Evolutionary conservation across 129 eudicot genomes (phyloP).

Genomic region (Saussurea involucrata): DNA sequence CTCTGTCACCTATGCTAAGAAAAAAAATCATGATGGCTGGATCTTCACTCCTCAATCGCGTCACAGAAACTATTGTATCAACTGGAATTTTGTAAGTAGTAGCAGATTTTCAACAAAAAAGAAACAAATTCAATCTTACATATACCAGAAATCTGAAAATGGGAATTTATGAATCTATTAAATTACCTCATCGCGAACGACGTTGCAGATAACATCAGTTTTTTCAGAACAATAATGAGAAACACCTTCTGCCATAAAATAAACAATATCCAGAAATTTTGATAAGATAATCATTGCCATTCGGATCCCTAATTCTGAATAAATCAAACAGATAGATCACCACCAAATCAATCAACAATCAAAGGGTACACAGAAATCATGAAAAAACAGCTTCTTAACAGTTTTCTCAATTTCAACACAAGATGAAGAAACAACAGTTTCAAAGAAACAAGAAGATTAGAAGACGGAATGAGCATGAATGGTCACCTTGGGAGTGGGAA

Average conservation of each 20-base stretch:
- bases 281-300: neutral
- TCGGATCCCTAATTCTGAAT: neutral
- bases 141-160: no score
- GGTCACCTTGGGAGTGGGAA: neutral
- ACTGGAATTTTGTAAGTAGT: no score
- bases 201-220: no score
- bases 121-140: no score
- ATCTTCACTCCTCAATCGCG: conserved; percentile 88
- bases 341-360: neutral
- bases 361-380: neutral
- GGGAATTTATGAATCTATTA: no score
- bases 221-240: no score
- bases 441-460: neutral
- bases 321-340: neutral
- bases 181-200: no score
- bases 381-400: neutral
- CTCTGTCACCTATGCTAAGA: conserved; percentile 60
- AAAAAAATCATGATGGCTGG: conserved; percentile 77
- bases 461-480: no score
- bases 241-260: no score
- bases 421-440: neutral
- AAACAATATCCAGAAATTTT: no score
- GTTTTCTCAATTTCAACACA: neutral
- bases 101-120: no score
- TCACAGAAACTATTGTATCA: conserved; percentile 65